Evolutionary conservation across 345 rosid species (phyloP).

Genomic region (Eucalyptus viminalis): DNA sequence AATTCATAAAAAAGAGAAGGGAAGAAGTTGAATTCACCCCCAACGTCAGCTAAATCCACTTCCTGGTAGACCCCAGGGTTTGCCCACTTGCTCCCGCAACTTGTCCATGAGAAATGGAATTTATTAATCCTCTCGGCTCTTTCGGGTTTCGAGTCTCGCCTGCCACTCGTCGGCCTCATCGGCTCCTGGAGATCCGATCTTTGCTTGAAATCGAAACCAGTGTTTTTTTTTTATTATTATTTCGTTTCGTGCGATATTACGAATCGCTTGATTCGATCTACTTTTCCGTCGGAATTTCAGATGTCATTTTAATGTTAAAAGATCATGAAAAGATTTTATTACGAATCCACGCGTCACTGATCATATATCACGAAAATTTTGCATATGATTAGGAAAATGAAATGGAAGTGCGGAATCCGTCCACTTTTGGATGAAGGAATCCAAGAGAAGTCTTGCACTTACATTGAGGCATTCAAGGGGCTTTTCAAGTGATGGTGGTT

Average conservation of each 20-base stretch:
- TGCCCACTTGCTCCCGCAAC: not conserved
- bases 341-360: not conserved
- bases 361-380: too few relatives aligned
- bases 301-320: not conserved
- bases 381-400: not conserved
- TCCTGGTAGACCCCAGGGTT: not conserved
- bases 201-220: not conserved
- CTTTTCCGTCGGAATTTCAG: not conserved
- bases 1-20: too few relatives aligned
- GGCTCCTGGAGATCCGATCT: not conserved
- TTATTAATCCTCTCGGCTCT: not conserved
- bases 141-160: not conserved
- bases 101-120: not conserved
- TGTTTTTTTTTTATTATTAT: not conserved
- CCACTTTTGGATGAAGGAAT: not conserved
- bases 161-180: not conserved
- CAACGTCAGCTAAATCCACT: not conserved
- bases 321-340: not conserved
- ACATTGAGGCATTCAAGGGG: not conserved
- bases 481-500: not conserved
- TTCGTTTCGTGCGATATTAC: not conserved
- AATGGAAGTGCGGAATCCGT: not conserved
- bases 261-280: not conserved
- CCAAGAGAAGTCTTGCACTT: not conserved
- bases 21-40: not conserved